Evolutionary conservation across 371 early-diverging fungal genomes (phyloP), one percentile per base, ranked within the genome.

Genomic region (Mycotypha africana): DNA sequence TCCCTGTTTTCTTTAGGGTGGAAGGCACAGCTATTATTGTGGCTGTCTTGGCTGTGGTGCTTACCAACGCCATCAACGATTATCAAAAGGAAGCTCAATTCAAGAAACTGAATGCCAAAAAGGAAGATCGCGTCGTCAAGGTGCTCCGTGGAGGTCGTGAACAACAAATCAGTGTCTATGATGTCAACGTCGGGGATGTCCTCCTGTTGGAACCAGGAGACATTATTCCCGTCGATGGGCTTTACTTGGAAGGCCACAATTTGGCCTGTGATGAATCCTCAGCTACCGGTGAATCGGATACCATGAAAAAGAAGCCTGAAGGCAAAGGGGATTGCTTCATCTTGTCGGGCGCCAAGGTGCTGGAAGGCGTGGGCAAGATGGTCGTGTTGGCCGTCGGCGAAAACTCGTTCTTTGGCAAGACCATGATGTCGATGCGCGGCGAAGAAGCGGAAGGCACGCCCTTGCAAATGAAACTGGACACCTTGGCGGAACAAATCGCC

Each of bases 1-100:
- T 28, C 23, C 45, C 24, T 24, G 8, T 22, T 21, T 25, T 15
- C 17, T 39, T 35, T 41, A 72, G 65, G 87, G 80, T 92, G 1
- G 91, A 91, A 66, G 95, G 94, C 40, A 81, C 82, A 4, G 93
- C 95, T 31, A 97, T 96, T 59, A 64, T 90, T 24, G 74, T 83
- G 7, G 93, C 93, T 17, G 95, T 97, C 19, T 67, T 92, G 4
- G 87, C 93, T 19, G 95, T 97, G 9, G 81, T 96, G 33, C 70
- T 89, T 12, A 92, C 97, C 41, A 93, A 93, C 42, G 90, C 94
- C 24, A 85, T 92, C 58, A 98, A 96, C 58, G 96, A 98, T 66
- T 97, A 89, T 70, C 85, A 90, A 65, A 95, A 97, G 68, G 97
- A 96, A 65, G 74, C 70, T 40, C 93, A 95, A 70, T 97, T 97